A percentile compares a stretch with the other conserved stretches of the same genome.
phyloP scores from a whole-genome alignment of 257 asterid species.

The Lavandula angustifolia region DNA sequence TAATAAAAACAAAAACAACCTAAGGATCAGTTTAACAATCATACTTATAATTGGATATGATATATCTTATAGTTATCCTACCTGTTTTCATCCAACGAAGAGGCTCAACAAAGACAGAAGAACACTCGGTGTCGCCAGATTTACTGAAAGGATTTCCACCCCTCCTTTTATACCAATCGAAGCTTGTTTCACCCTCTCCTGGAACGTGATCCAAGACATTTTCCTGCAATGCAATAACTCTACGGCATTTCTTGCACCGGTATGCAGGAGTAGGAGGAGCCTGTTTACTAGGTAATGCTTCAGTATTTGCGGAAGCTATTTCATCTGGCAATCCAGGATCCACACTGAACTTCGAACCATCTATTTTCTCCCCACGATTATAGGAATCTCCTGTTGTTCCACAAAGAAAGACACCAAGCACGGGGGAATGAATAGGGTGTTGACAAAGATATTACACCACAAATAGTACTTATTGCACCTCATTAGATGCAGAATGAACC shows the following conservation, averaged over 20 bases:
- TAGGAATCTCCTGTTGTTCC: slow-evolving; percentile 72
- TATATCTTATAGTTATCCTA: slow-evolving; percentile 27
- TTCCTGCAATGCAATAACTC: slow-evolving; percentile 77
- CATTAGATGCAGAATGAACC: background rate
- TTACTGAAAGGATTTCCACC: slow-evolving; percentile 64
- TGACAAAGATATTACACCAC: background rate
- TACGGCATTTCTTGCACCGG: slow-evolving; percentile 95
- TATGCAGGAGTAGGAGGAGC: slow-evolving; percentile 49
- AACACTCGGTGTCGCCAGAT: slow-evolving; percentile 63
- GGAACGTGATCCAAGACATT: slow-evolving; percentile 85
- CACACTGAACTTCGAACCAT: slow-evolving; percentile 66
- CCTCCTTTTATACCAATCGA: slow-evolving; percentile 86
- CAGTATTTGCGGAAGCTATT: slow-evolving; percentile 45
- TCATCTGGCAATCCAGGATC: slow-evolving; percentile 76
- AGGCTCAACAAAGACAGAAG: slow-evolving; percentile 94
- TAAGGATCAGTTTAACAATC: too few relatives aligned
- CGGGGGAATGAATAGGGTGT: slow-evolving; percentile 14
- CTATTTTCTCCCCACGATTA: slow-evolving; percentile 89
- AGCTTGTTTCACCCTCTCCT: slow-evolving; percentile 89
- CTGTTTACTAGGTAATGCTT: slow-evolving; percentile 40
- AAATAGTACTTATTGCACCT: too few relatives aligned
- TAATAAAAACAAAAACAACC: background rate
- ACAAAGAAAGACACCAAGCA: slow-evolving; percentile 5
- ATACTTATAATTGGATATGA: background rate
- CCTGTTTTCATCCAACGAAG: slow-evolving; percentile 95